Conservation (phyloP, 2,329 filamentous ascomycete genomes). For the Akanthomyces muscarius region DNA sequence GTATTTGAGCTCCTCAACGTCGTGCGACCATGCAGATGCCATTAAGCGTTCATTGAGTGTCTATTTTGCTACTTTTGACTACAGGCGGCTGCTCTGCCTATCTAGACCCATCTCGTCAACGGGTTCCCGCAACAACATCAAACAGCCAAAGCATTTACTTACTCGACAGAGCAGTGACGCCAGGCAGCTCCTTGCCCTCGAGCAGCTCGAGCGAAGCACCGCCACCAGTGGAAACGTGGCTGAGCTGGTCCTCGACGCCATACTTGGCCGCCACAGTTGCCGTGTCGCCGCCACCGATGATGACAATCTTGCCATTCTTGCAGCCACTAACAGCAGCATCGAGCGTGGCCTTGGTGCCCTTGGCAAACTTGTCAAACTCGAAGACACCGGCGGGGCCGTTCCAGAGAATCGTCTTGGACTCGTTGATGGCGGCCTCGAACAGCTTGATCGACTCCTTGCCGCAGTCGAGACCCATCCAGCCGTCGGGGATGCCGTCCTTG, state of each 20-base stretch:
- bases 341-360: constrained; percentile 86
- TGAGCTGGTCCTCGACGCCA: constrained; percentile 91
- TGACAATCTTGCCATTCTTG: constrained; percentile 84
- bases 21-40: not conserved
- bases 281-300: constrained; percentile 97
- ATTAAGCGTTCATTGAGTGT: not conserved
- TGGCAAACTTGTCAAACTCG: constrained; percentile 92
- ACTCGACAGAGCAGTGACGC: constrained; percentile 85
- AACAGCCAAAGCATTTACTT: constrained; percentile 45
- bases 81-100: constrained; percentile 7
- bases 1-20: too few relatives aligned
- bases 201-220: constrained; percentile 93
- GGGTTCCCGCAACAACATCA: constrained; percentile 9
- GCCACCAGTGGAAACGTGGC: constrained; percentile 95
- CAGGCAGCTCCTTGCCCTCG: constrained; percentile 96
- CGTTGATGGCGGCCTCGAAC: constrained; percentile 80
- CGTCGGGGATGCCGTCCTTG: constrained; percentile 84
- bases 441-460: constrained; percentile 83
- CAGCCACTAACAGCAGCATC: constrained; percentile 82
- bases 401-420: constrained; percentile 96
- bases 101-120: constrained; percentile 10
- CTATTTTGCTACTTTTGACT: not conserved
- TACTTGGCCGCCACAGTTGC: constrained; percentile 98
- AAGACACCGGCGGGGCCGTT: constrained; percentile 98
- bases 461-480: constrained; percentile 97